phyloP scores from a whole-genome alignment of 2,329 filamentous ascomycete species.

The Epichloe glyceriae region DNA sequence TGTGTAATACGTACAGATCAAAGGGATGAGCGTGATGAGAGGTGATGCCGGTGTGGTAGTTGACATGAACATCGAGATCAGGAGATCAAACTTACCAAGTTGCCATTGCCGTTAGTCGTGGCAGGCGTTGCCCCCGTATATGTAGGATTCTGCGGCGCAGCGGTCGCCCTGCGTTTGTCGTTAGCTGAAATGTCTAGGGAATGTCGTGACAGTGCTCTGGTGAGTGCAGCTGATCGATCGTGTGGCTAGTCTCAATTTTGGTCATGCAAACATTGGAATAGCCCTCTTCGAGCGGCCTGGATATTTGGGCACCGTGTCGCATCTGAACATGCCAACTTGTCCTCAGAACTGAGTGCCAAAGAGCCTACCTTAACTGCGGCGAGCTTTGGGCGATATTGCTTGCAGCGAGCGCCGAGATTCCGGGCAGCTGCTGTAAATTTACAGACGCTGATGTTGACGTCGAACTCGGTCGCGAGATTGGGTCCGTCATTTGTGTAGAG shows the following conservation, averaged over 20 bases:
- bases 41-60: not conserved
- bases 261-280: not conserved
- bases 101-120: slow-evolving; percentile 26
- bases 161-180: slow-evolving; percentile 7
- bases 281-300: not conserved
- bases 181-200: slow-evolving; percentile 4
- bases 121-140: slow-evolving; percentile 24
- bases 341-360: not conserved
- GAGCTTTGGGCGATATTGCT: slow-evolving; percentile 26
- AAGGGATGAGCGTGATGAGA: not conserved
- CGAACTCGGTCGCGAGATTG: slow-evolving; percentile 36
- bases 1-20: not conserved
- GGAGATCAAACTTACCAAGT: slow-evolving; percentile 23
- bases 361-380: slow-evolving; percentile 33
- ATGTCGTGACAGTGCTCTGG: not conserved
- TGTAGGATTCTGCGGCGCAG: slow-evolving; percentile 11
- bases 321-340: not conserved
- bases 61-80: not conserved
- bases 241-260: no score
- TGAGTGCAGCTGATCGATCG: not conserved
- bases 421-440: slow-evolving; percentile 30
- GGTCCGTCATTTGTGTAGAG: slow-evolving; percentile 28
- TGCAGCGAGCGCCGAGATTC: slow-evolving; percentile 31
- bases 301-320: not conserved
- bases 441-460: slow-evolving; percentile 33